Evolutionary conservation across 495 filamentous ascomycete species (phyloP), one percentile per base, ranked within the genome.

Genomic region (Aspergillus nidulans): DNA sequence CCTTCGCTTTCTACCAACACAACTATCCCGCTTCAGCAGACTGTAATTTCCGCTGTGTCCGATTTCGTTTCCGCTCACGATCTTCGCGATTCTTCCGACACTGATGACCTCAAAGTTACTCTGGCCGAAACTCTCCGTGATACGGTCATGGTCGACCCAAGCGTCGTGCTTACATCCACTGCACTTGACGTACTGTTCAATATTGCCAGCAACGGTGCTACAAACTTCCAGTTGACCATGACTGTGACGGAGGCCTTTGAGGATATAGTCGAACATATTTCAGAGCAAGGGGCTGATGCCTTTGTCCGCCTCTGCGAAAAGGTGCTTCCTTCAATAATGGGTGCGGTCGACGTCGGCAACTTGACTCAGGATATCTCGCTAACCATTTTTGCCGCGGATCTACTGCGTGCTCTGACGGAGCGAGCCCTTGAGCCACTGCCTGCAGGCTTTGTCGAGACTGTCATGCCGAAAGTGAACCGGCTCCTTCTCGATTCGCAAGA

Each of bases 231-330:
- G 67, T 75, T 95, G 34, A 85, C 83, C 1, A 80, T 87, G 73
- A 77, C 95, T 18, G 86, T 96, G 15, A 87, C 81, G 52, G 95
- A 97, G 68, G 84, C 90, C 0, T 95, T 98, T 63, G 91, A 96
- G 69, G 88, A 92, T 34, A 84, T 96, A 56, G 85, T 87, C 0
- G 78, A 81, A 25, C 79, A 79, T 4, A 80, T 96, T 57, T 68
- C 83, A 6, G 80, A 85, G 13, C 70, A 79, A 18, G 81, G 85
- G 16, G 71, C 66, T n/a, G 85, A 89, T 21, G 68, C 82, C 10
- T 98, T 92, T 68, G 76, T 83, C 20, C 82, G 81, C n/a, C 80
- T 98, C 3, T 95, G 92, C 63, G 79, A 83, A 39, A 95, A 92
- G 69, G 88, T 96, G 13, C 69, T 97, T 13, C 94, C 94, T 20